Evolutionary conservation across 1,284 basidiomycete genomes (phyloP), one percentile per base, ranked within the genome.

Genomic region (Rhodofomes roseus): DNA sequence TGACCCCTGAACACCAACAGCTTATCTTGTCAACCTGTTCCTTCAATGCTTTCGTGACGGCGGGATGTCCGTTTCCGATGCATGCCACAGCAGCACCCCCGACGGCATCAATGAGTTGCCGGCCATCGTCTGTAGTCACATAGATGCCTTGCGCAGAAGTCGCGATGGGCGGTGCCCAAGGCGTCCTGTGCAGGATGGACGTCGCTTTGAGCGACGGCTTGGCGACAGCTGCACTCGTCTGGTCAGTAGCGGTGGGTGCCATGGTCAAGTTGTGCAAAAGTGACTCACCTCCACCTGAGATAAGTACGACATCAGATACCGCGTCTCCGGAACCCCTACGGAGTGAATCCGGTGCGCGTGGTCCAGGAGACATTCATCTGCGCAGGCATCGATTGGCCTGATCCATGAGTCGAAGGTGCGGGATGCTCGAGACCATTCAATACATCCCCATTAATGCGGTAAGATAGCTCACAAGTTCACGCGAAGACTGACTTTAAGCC

Each of bases 71-170:
- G 65, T 86, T 85, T 1, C 93, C 93, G 51, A 95, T 73, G 67
- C 87, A 92, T 4, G 86, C 75, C 40, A 95, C 93, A 9, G 93
- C 92, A 4, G 93, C 92, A 36, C 93, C 93, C 46, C 92, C 93
- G 52, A 90, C 83, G 14, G 81, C 89, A 74, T 94, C 92, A 63
- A 93, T 78, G 37, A 93, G 66, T 56, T 73, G 79, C 56, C 76
- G 77, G 1, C 91, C 92, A 70, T 86, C 83, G 67, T 89, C 82
- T 14, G 91, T 78, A 25, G 80, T 79, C 46, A 92, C 73, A 67
- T 90, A 89, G 40, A 85, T 80, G n/a, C 91, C 91, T 63, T 89
- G 73, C 0, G 79, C 88, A 16, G 79, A 75, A 20, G 81, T 75
- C 2, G 88, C 90, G 16, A 91, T 75, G 14, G 88, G 89, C 7